Percentiles rank a stretch among this genome's conserved stretches.
Evolutionary conservation across 768 basidiomycete genomes (phyloP).

Genomic region (Piloderma croceum): DNA sequence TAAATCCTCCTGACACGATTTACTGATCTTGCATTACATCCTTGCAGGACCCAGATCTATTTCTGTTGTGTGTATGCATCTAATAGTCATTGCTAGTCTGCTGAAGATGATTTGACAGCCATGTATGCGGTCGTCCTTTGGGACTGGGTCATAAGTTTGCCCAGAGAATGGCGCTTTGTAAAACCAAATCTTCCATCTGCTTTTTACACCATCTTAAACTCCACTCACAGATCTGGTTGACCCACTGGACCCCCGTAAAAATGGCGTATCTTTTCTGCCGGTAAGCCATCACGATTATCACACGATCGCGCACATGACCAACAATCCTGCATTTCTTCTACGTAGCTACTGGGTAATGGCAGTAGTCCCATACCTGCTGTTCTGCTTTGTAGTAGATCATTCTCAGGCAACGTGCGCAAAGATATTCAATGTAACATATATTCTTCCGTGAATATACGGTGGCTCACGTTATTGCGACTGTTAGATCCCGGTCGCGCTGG

Average conservation of each 20-base stretch:
- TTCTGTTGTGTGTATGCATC: constrained; percentile 74
- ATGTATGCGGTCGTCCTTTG: constrained; percentile 76
- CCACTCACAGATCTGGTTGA: constrained; percentile 65
- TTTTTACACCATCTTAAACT: not conserved
- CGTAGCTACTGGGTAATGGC: constrained; percentile 76
- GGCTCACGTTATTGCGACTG: too few relatives aligned
- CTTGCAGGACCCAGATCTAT: constrained; percentile 56
- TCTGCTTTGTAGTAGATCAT: constrained; percentile 71
- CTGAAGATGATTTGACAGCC: constrained; percentile 1
- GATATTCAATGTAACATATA: constrained; percentile 68
- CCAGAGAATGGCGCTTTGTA: constrained; percentile 75
- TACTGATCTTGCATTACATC: too few relatives aligned
- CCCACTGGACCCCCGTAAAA: constrained; percentile 81
- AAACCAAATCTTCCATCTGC: constrained; percentile 12
- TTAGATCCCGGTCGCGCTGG: constrained; percentile 74
- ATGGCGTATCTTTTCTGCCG: constrained; percentile 80
- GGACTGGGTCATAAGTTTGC: constrained; percentile 80
- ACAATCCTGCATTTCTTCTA: constrained; percentile 7
- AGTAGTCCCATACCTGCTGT: constrained; percentile 74
- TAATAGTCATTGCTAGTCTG: constrained; percentile 17
- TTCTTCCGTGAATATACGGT: too few relatives aligned
- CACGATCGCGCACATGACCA: too few relatives aligned
- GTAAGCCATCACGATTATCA: constrained; percentile 35
- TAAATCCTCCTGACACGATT: too few relatives aligned
- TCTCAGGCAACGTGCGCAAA: constrained; percentile 55